Conservation (phyloP, 2,329 filamentous ascomycete species). For the Thelonectria discophora region DNA sequence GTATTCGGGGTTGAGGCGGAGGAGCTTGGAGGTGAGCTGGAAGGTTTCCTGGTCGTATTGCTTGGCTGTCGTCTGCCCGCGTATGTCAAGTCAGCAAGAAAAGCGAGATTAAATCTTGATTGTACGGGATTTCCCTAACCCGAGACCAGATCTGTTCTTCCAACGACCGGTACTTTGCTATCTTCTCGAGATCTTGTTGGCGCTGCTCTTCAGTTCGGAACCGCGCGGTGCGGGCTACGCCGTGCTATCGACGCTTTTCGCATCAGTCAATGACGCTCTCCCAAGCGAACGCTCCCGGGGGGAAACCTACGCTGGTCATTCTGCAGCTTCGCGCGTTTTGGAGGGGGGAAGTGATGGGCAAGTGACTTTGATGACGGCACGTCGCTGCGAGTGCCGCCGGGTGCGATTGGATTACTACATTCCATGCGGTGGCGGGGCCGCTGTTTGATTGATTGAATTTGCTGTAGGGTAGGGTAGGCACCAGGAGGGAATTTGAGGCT, state of each 20-base stretch:
- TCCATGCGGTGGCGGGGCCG: background rate
- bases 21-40: constrained; percentile 74
- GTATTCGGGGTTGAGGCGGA: constrained; percentile 84
- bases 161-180: constrained; percentile 77
- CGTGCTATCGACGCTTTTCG: constrained; percentile 69
- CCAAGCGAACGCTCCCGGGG: background rate
- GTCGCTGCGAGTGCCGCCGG: too few relatives aligned
- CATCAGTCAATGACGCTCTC: constrained; percentile 37
- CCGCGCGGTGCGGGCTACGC: constrained; percentile 74
- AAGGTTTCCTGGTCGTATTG: constrained; percentile 67
- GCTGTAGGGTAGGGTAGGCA: background rate
- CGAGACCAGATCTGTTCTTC: constrained; percentile 73
- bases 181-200: constrained; percentile 77
- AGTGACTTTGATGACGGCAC: constrained; percentile 6
- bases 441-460: too few relatives aligned
- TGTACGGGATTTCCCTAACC: constrained; percentile 52
- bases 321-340: constrained; percentile 11
- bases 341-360: background rate
- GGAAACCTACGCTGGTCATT: constrained; percentile 39
- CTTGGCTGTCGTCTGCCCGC: constrained; percentile 48
- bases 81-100: constrained; percentile 21
- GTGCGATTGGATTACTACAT: too few relatives aligned
- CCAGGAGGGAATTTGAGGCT: background rate
- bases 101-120: background rate
- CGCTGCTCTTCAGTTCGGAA: constrained; percentile 73